These are phyloP conservation scores for Pseudoturritis turrita DNA, from an alignment of 345 rosid genomes.

Conservation along the genomic window DNA sequence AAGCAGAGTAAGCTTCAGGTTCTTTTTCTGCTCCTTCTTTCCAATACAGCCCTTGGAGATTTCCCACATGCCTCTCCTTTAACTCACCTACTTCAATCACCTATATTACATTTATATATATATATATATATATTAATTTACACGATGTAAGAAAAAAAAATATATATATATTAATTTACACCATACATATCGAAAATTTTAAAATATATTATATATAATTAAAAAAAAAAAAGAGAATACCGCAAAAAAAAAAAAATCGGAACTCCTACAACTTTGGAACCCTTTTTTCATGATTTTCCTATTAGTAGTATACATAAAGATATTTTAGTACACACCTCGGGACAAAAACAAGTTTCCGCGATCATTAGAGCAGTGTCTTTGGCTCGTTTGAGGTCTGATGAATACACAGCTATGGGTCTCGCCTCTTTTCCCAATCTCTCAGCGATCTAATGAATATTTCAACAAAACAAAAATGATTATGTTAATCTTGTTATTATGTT, in stretches of 20 bases:
- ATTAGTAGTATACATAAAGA: too few relatives aligned
- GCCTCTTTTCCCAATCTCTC: slow-evolving; percentile 32
- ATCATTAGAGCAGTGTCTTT: slow-evolving; percentile 35
- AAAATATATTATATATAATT: too few relatives aligned
- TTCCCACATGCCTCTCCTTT: slow-evolving; percentile 36
- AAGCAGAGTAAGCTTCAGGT: slow-evolving; percentile 36
- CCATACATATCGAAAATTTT: neutral
- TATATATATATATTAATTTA: neutral
- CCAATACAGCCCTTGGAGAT: slow-evolving; percentile 33
- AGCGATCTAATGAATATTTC: slow-evolving; percentile 15
- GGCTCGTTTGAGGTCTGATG: slow-evolving; percentile 35
- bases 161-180: neutral
- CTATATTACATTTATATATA: too few relatives aligned
- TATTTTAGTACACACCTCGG: slow-evolving; percentile 27
- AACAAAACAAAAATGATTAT: neutral
- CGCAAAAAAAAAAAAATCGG: neutral
- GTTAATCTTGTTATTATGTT: too few relatives aligned
- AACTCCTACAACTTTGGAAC: neutral
- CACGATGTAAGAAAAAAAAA: too few relatives aligned
- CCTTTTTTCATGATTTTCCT: too few relatives aligned
- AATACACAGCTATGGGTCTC: slow-evolving; percentile 29
- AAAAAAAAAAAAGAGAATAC: neutral
- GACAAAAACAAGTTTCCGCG: slow-evolving; percentile 18
- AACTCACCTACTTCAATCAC: slow-evolving; percentile 30
- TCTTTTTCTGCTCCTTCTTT: slow-evolving; percentile 32